Evolutionary conservation across 345 rosid genomes (phyloP), one percentile per base, ranked within the genome.

Genomic region (Zanthoxylum bungeanum): DNA sequence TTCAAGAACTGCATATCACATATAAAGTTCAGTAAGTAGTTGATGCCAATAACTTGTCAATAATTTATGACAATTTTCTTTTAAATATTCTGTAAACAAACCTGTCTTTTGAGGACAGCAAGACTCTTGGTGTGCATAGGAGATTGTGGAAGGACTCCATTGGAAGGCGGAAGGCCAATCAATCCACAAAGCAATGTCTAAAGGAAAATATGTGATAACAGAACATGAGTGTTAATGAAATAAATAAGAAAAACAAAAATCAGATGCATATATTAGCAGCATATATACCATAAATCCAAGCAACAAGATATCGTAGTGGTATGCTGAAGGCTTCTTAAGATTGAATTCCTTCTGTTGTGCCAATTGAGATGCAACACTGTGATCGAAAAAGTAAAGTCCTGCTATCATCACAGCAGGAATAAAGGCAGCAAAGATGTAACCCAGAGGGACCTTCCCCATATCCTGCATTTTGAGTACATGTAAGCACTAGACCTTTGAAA

Each of bases 71-170:
- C 47, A 1, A 21, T 34, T 36, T 40, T 56, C 28, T 46, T 9
- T 42, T n/a, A 14, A 9, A 30, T 39, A 69, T 28, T 25, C 31
- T 52, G 39, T 19, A 37, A 12, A 70, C 76, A 17, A 9, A 88
- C 96, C 90, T 85, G 92, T 75, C 85, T 68, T 77, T 86, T 85
- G 46, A 93, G 89, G 69, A 85, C 88, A 39, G 98, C 86, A 3
- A 87, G 93, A 80, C 98, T 92, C 76, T 92, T 92, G 9, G 95
- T 85, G 73, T 93, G 98, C 98, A 91, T 91, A 8, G 98, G 98
- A 69, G 97, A 88, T 62, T 93, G 97, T n/a, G 97, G 98, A 2
- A 93, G 86, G 71, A 93, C 97, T 34, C 98, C 93, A 40, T 93
- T 91, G 1, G 92, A 87, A 58, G 98, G 97, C 62, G 96, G 97